Percentiles rank a stretch among this genome's conserved stretches.
Conservation (phyloP, 2,329 filamentous ascomycete species). For the Penicillium vulpinum region DNA sequence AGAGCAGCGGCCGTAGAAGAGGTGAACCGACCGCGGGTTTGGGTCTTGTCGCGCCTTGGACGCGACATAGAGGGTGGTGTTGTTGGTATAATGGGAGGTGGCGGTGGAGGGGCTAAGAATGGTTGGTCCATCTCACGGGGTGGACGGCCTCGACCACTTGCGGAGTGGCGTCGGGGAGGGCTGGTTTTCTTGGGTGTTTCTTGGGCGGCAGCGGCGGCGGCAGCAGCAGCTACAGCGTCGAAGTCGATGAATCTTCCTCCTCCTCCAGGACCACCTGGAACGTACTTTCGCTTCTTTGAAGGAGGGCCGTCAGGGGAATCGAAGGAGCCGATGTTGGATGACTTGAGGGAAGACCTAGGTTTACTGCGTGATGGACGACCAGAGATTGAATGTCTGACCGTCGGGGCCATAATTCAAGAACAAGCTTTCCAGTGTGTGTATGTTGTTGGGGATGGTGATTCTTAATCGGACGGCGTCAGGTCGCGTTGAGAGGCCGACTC, state of each 20-base stretch:
- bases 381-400: slow-evolving; percentile 29
- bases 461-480: slow-evolving; percentile 21
- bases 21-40: slow-evolving; percentile 68
- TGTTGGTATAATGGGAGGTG: slow-evolving; percentile 31
- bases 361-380: slow-evolving; percentile 31
- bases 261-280: slow-evolving; percentile 82
- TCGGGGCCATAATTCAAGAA: slow-evolving; percentile 32
- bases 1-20: slow-evolving; percentile 83
- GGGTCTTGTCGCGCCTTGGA: slow-evolving; percentile 44
- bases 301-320: slow-evolving; percentile 58
- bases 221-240: slow-evolving; percentile 63
- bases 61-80: slow-evolving; percentile 42
- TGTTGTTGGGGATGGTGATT: slow-evolving; percentile 16
- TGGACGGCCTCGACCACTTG: slow-evolving; percentile 54
- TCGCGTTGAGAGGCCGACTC: slow-evolving; percentile 17
- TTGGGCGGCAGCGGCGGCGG: slow-evolving; percentile 58
- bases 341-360: slow-evolving; percentile 35
- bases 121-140: slow-evolving; percentile 47
- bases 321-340: slow-evolving; percentile 24
- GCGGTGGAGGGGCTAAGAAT: slow-evolving; percentile 28
- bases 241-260: slow-evolving; percentile 81
- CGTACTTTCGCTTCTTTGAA: slow-evolving; percentile 71
- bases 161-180: slow-evolving; percentile 46
- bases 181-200: slow-evolving; percentile 22
- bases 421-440: slow-evolving; percentile 9